Conservation (phyloP, 1,284 basidiomycete genomes). For the Sphaerobolus stellatus region DNA sequence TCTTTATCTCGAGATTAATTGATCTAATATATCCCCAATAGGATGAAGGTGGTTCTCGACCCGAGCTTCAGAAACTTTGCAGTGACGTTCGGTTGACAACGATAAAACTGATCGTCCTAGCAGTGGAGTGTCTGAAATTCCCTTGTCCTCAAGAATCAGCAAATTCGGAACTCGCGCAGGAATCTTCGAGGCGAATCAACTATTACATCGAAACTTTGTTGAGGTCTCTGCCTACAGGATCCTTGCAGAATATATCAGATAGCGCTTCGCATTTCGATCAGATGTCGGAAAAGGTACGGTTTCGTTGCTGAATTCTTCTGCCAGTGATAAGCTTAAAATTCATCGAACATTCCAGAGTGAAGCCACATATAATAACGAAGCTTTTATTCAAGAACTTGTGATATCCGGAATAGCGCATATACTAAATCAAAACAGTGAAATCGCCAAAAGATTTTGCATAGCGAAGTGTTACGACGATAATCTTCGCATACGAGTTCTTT, state of each 20-base stretch:
- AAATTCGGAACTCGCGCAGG: neutral
- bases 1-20: no score
- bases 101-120: neutral
- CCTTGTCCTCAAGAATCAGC: neutral
- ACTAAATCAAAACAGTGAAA: conserved; percentile 83
- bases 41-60: no score
- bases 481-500: conserved; percentile 72
- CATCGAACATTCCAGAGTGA: no score
- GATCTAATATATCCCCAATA: no score
- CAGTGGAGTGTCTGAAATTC: neutral
- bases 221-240: neutral
- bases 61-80: no score
- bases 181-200: neutral
- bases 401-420: conserved; percentile 79
- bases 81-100: neutral
- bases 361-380: conserved; percentile 19
- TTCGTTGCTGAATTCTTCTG: no score
- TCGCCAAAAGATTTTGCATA: conserved; percentile 86
- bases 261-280: neutral
- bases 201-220: neutral
- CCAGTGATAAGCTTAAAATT: no score
- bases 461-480: conserved; percentile 79
- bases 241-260: neutral
- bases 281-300: neutral
- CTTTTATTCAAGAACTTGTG: conserved; percentile 59